Evolutionary conservation across 495 filamentous ascomycete species (phyloP).

Genomic region (Halenospora varia): DNA sequence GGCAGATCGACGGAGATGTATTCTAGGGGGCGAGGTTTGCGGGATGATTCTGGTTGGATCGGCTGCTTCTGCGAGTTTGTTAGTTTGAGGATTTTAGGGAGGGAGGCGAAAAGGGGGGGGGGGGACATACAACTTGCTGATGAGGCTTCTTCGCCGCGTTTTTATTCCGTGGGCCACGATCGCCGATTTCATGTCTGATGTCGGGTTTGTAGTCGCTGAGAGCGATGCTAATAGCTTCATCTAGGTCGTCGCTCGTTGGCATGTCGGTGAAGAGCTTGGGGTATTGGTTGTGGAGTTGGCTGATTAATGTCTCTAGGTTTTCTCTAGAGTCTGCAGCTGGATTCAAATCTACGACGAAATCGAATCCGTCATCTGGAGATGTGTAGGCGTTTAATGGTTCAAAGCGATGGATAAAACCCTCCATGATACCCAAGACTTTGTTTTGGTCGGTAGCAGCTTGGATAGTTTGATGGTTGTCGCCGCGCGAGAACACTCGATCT

Average conservation of each 20-base stretch:
- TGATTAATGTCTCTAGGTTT: constrained; percentile 81
- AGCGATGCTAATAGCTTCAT: constrained; percentile 72
- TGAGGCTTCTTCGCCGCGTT: constrained; percentile 37
- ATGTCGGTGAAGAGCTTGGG: constrained; percentile 70
- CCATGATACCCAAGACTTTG: constrained; percentile 88
- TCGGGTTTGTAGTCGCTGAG: constrained; percentile 75
- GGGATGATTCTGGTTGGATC: constrained; percentile 26
- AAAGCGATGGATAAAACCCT: constrained; percentile 85
- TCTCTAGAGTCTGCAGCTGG: constrained; percentile 68
- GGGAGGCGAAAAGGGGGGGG: background rate
- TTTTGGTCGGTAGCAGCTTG: constrained; percentile 63
- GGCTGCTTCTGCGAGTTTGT: constrained; percentile 22
- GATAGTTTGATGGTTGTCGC: constrained; percentile 98
- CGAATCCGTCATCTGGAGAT: constrained; percentile 72
- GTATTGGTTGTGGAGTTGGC: constrained; percentile 61
- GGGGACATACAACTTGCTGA: constrained; percentile 13
- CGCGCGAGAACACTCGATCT: constrained; percentile 74
- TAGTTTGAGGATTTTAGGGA: constrained; percentile 6
- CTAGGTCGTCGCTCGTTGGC: constrained; percentile 69
- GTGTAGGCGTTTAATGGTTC: constrained; percentile 62
- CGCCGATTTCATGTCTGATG: constrained; percentile 65
- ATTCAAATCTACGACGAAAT: constrained; percentile 81
- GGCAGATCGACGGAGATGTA: constrained; percentile 75
- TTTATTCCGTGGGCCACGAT: too few species aligned
- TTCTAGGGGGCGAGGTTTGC: constrained; percentile 48